Evolutionary conservation across 495 filamentous ascomycete species (phyloP).

Genomic region (Cercophora newfieldiana): DNA sequence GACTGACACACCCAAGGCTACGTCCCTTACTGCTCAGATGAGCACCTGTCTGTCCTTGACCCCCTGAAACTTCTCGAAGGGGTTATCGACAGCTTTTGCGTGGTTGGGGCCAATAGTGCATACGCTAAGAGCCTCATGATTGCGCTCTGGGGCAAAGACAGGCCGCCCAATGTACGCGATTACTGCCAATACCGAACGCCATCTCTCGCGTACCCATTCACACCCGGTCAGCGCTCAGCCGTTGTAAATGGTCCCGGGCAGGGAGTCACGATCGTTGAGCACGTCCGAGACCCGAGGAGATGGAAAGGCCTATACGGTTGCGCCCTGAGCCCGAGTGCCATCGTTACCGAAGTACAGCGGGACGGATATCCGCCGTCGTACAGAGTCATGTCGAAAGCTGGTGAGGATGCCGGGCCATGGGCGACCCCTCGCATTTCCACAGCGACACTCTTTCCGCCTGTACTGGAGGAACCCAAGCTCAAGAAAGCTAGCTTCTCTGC

Average conservation of each 20-base stretch:
- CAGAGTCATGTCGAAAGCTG: background rate
- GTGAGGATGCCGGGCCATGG: background rate
- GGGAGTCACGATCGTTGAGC: conserved; percentile 14
- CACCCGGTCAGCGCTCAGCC: conserved; percentile 23
- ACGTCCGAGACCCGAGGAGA: conserved; percentile 17
- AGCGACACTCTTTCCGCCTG: background rate
- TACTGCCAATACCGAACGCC: conserved; percentile 23
- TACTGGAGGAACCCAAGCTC: background rate
- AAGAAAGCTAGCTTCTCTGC: background rate
- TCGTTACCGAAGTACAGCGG: conserved; percentile 2
- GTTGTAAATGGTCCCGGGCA: conserved; percentile 13
- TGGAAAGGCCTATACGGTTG: conserved; percentile 22
- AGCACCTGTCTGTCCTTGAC: conserved; percentile 25
- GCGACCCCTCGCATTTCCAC: background rate
- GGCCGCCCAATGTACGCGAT: background rate
- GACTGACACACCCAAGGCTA: background rate
- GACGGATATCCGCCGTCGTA: background rate
- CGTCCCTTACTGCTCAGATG: conserved; percentile 22
- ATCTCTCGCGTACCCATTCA: conserved; percentile 22
- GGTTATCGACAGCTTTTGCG: conserved; percentile 24
- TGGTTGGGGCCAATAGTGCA: conserved; percentile 25
- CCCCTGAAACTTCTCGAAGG: conserved; percentile 25
- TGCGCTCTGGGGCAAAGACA: conserved; percentile 22
- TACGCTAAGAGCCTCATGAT: conserved; percentile 24
- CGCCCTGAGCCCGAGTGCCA: conserved; percentile 13